Percentiles rank a stretch among this genome's conserved stretches.
phyloP scores from a whole-genome alignment of 352 stramenopile genomes.

The Globisporangium irregulare region DNA sequence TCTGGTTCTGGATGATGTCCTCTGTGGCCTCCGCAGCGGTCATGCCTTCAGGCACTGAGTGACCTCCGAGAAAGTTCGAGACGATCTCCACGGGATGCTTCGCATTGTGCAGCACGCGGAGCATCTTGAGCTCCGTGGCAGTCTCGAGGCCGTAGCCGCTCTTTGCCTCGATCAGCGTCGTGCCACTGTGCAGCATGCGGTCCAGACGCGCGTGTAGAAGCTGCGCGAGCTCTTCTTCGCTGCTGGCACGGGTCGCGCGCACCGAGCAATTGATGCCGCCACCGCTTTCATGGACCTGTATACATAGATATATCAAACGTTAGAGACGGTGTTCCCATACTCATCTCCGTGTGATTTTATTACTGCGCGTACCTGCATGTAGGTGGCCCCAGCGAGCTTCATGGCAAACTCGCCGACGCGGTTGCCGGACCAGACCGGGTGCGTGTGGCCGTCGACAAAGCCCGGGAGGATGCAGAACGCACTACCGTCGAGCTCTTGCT shows the following conservation, averaged over 20 bases:
- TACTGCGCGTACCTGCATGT: constrained; percentile 49
- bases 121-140: constrained; percentile 83
- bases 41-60: constrained; percentile 77
- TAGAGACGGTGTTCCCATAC: background rate
- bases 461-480: constrained; percentile 71
- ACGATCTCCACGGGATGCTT: constrained; percentile 73
- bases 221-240: constrained; percentile 50
- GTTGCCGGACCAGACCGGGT: constrained; percentile 83
- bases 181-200: constrained; percentile 72
- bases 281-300: constrained; percentile 68
- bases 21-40: constrained; percentile 55
- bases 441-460: constrained; percentile 81
- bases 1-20: constrained; percentile 75
- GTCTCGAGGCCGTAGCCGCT: constrained; percentile 82
- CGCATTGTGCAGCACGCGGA: constrained; percentile 69
- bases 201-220: constrained; percentile 57
- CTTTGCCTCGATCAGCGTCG: constrained; percentile 80
- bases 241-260: constrained; percentile 62
- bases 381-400: constrained; percentile 82
- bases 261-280: constrained; percentile 83
- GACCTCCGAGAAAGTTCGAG: constrained; percentile 68
- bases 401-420: constrained; percentile 86
- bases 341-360: no score
- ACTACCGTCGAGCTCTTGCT: constrained; percentile 64
- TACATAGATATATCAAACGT: constrained; percentile 14